Evolutionary conservation across 805 yeast genomes (phyloP).

Genomic region (Vanderwaltozyma tropicalis): DNA sequence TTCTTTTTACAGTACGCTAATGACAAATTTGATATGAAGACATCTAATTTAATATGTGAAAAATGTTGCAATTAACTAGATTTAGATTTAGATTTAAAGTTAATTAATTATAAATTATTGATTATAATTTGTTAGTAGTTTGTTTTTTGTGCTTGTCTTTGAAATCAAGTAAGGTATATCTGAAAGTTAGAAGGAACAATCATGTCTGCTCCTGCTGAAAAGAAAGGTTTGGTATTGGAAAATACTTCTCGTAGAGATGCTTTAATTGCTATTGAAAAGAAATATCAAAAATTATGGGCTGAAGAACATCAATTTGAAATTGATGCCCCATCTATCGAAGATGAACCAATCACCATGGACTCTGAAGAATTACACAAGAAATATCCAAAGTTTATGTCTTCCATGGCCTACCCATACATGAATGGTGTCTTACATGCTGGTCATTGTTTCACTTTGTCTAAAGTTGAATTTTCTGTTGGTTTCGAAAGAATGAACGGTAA

Average conservation of each 20-base stretch:
- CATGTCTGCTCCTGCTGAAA: slow-evolving; percentile 25
- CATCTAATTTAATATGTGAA: too few relatives aligned
- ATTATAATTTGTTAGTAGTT: too few relatives aligned
- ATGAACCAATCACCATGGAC: slow-evolving; percentile 42
- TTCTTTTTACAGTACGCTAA: too few relatives aligned
- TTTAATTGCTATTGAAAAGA: slow-evolving; percentile 76
- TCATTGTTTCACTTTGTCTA: slow-evolving; percentile 88
- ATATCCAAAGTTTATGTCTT: slow-evolving; percentile 78
- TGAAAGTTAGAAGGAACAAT: not conserved
- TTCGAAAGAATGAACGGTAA: slow-evolving; percentile 92
- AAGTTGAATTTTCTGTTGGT: slow-evolving; percentile 85
- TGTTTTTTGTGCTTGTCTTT: too few relatives aligned
- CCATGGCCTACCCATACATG: slow-evolving; percentile 99
- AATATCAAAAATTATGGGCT: slow-evolving; percentile 79
- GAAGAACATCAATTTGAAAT: slow-evolving; percentile 79
- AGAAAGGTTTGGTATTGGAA: slow-evolving; percentile 30
- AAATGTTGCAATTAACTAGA: too few relatives aligned
- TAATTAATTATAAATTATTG: too few relatives aligned
- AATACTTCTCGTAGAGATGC: slow-evolving; percentile 93
- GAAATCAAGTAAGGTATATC: too few relatives aligned
- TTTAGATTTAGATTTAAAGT: too few relatives aligned
- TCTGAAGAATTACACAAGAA: slow-evolving; percentile 63
- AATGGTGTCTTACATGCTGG: slow-evolving; percentile 98
- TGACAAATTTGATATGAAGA: too few relatives aligned
- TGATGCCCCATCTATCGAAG: slow-evolving; percentile 74